Evolutionary conservation across 768 basidiomycete species (phyloP), one percentile per base, ranked within the genome.

Genomic region (Kwoniella europaea): DNA sequence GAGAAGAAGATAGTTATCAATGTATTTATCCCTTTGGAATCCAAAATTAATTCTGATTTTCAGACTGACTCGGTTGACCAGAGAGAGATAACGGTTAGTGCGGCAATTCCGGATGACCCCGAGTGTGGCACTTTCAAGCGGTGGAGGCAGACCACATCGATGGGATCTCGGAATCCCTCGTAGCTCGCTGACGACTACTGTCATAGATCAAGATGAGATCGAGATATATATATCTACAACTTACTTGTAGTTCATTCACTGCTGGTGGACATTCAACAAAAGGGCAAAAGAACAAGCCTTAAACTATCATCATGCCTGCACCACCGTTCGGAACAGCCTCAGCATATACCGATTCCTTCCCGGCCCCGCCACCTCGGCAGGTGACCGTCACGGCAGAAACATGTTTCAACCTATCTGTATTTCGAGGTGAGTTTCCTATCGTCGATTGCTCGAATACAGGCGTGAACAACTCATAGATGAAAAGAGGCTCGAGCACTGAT

Each of bases 261-360:
- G 35, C 35, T 35, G 35, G 35, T 35, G 35, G 35, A 35, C 35
- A 59, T 1, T 59, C 3, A 0, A 4, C 15, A 58, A 10, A 58
- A 27, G 20, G 1, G 46, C 6, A 15, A 22, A 58, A 27, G 20
- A 18, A 61, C 6, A 15, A 22, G 22, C 1, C 29, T 41, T 35
- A 29, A 55, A 9, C 46, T 13, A 13, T 9, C 55, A 73, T 27
- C 46, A 78, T 80, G 79, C 71, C 72, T 16, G 71, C 72, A 20
- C 79, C 75, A 53, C 79, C 79, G 16, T 80, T 80, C 56, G 82
- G 82, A 10, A 75, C 80, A 18, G 76, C 77, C 13, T 80, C 78
- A 22, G 82, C 82, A 3, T 83, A 83, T 58, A 75, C 75, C 58
- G 81, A 83, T 65, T 77, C 81, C 2, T 82, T 83, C 58, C 80